A percentile compares a stretch with the other conserved stretches of the same genome.
phyloP scores from a whole-genome alignment of 2,329 filamentous ascomycete species.

The Fusarium palustre region DNA sequence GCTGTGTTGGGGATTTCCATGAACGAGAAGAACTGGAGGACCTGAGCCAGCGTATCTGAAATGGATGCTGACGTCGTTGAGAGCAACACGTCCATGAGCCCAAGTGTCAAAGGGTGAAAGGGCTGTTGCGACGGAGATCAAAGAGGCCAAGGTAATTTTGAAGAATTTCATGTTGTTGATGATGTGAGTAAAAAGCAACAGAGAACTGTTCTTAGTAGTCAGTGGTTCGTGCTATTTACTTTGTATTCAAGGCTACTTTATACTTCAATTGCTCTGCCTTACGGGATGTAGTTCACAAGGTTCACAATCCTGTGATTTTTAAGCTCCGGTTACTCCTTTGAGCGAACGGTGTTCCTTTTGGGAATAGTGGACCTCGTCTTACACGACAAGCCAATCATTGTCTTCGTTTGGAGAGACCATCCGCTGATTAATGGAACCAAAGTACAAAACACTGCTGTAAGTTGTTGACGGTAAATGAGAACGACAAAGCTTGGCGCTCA shows the following conservation, averaged over 20 bases:
- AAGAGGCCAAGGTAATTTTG: neutral
- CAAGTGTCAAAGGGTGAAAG: conserved; percentile 53
- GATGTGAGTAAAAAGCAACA: neutral
- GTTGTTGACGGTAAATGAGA: neutral
- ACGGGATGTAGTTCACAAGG: neutral
- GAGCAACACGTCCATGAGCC: conserved; percentile 52
- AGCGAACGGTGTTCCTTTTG: neutral
- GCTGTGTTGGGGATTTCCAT: conserved; percentile 57
- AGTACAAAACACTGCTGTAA: rapidly evolving
- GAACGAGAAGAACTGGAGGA: conserved; percentile 55
- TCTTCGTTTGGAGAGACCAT: neutral
- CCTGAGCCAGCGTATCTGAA: conserved; percentile 56
- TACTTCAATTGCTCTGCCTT: neutral
- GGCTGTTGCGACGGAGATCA: conserved; percentile 11
- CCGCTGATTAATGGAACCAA: neutral
- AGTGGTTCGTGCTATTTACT: rapidly evolving
- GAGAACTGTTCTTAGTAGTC: rapidly evolving
- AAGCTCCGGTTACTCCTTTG: conserved; percentile 29
- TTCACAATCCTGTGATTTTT: neutral
- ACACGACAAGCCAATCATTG: neutral
- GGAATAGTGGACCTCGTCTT: neutral
- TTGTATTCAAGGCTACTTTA: neutral
- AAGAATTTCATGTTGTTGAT: conserved; percentile 3
- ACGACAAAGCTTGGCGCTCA: neutral
- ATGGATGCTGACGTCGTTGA: conserved; percentile 57